phyloP scores from a whole-genome alignment of 1,284 basidiomycete genomes.

The Boletus semigastroideus region DNA sequence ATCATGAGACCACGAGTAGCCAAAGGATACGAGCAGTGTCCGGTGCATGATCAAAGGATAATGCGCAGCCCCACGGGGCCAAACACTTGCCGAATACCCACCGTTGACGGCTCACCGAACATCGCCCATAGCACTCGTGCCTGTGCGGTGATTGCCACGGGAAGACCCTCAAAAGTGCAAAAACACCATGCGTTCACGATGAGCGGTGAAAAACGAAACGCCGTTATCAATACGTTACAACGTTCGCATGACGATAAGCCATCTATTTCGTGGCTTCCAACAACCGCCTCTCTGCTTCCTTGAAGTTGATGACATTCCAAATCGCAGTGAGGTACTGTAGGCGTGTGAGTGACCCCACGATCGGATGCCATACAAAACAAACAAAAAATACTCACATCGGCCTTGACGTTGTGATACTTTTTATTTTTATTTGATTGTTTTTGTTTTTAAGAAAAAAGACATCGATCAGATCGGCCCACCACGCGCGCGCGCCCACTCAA shows the following conservation, averaged over 20 bases:
- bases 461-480: slow-evolving; percentile 1
- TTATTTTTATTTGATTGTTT: no score
- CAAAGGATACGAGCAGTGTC: neutral
- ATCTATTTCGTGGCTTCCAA: slow-evolving; percentile 44
- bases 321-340: slow-evolving; percentile 77
- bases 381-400: slow-evolving; percentile 60
- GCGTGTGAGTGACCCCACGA: slow-evolving; percentile 1
- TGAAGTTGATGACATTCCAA: slow-evolving; percentile 82
- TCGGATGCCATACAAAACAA: neutral
- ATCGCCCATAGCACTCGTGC: neutral
- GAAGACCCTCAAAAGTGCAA: neutral
- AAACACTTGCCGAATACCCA: neutral
- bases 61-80: neutral
- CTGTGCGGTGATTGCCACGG: neutral
- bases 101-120: neutral
- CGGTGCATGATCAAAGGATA: neutral
- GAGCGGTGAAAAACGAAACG: slow-evolving; percentile 1
- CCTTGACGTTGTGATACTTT: slow-evolving; percentile 92
- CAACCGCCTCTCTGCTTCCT: slow-evolving; percentile 76
- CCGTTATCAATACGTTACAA: slow-evolving; percentile 9
- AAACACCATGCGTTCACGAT: neutral
- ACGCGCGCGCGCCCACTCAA: neutral
- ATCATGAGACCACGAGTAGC: neutral
- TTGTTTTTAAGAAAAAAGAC: neutral
- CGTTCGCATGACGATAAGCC: slow-evolving; percentile 1